phyloP scores from a whole-genome alignment of 495 filamentous ascomycete species.

The Beverwykella pulmonaria region DNA sequence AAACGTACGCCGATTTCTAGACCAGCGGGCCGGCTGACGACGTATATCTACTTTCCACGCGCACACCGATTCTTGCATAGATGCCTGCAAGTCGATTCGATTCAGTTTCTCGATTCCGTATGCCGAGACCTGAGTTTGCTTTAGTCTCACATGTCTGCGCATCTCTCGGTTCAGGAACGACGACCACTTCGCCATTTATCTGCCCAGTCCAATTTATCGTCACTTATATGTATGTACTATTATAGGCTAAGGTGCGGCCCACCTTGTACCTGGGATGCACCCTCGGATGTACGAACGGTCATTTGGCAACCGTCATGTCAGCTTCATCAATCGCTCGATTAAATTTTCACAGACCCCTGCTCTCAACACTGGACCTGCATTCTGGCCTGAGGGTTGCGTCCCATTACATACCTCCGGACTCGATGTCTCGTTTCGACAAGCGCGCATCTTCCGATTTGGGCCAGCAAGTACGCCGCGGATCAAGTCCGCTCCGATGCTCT shows the following conservation, averaged over 20 bases:
- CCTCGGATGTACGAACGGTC: not conserved
- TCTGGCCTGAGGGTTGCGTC: not conserved
- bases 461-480: too few relatives aligned
- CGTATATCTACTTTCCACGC: conserved; percentile 13
- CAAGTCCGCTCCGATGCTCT: not conserved
- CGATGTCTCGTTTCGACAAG: not conserved
- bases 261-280: not conserved
- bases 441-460: not conserved
- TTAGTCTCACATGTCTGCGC: not conserved
- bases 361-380: not conserved
- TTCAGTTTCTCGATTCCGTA: conserved; percentile 8
- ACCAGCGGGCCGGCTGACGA: conserved; percentile 19
- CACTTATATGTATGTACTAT: conserved; percentile 7
- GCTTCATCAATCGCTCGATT: conserved; percentile 9
- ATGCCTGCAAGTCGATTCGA: conserved; percentile 3
- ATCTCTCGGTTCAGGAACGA: not conserved
- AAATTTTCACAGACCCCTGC: not conserved
- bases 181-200: not conserved
- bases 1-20: conserved; percentile 21
- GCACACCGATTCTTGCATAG: conserved; percentile 9
- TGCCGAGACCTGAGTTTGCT: conserved; percentile 11
- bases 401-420: not conserved
- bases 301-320: not conserved
- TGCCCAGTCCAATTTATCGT: not conserved
- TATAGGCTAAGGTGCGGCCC: conserved; percentile 21